Percentiles rank a stretch among this genome's conserved stretches.
Evolutionary conservation across 2,329 filamentous ascomycete species (phyloP).

Genomic region (Metarhizium guizhouense): DNA sequence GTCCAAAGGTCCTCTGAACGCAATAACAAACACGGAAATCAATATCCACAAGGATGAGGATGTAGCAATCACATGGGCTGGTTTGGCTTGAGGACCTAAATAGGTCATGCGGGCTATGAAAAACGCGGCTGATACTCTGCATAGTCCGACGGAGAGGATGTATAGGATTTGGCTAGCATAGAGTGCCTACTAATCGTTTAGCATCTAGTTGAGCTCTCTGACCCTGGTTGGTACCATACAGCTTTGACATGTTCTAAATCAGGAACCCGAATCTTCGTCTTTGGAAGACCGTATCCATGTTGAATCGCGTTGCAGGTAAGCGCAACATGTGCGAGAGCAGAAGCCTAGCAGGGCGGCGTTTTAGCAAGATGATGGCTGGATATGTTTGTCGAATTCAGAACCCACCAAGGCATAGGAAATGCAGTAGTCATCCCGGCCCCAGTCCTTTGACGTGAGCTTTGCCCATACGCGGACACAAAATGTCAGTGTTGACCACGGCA

Average conservation of each 20-base stretch:
- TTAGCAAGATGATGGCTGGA: neutral
- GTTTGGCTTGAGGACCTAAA: conserved; percentile 4
- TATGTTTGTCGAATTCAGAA: neutral
- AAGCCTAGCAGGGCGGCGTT: neutral
- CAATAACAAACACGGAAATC: neutral
- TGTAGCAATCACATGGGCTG: conserved; percentile 1
- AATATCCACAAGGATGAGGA: conserved; percentile 3
- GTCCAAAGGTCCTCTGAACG: neutral
- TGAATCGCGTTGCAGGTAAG: neutral
- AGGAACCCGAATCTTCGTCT: neutral
- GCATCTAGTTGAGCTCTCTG: neutral
- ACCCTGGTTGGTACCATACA: neutral
- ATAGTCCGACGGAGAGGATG: conserved; percentile 5
- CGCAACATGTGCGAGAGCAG: neutral
- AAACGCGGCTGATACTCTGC: conserved; percentile 3
- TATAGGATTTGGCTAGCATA: conserved; percentile 5
- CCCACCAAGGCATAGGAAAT: conserved; percentile 7
- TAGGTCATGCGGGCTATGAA: conserved; percentile 6
- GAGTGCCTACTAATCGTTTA: neutral
- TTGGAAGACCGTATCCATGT: neutral
- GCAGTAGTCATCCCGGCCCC: conserved; percentile 8
- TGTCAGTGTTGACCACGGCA: conserved; percentile 7
- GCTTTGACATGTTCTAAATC: neutral
- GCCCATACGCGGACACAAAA: conserved; percentile 9
- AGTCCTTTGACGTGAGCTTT: conserved; percentile 8